Evolutionary conservation across 2,329 filamentous ascomycete genomes (phyloP).

Genomic region (Cordyceps pruinosa): DNA sequence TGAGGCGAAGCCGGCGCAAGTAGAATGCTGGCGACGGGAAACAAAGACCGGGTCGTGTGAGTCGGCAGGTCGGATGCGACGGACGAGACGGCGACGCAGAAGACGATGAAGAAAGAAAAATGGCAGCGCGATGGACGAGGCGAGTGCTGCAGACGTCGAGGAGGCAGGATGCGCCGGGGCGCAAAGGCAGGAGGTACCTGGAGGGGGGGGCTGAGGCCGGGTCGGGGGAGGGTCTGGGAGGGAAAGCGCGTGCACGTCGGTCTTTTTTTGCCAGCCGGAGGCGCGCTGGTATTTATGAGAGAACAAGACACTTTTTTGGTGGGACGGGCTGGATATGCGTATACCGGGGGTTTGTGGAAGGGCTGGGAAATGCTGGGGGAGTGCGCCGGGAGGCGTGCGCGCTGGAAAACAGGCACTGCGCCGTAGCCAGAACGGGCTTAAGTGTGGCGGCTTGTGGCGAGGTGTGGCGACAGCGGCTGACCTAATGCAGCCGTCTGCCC

Average conservation of each 20-base stretch:
- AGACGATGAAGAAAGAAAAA: neutral
- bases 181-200: constrained; percentile 3
- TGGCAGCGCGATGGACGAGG: neutral
- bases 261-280: constrained; percentile 36
- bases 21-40: neutral
- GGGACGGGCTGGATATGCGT: constrained; percentile 29
- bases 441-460: neutral
- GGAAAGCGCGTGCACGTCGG: constrained; percentile 42
- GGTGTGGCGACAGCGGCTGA: constrained; percentile 4
- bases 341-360: constrained; percentile 30
- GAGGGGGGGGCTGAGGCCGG: constrained; percentile 9
- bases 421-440: constrained; percentile 16
- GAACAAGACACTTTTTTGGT: constrained; percentile 30
- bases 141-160: neutral
- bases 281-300: constrained; percentile 42
- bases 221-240: constrained; percentile 30
- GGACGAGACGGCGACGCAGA: constrained; percentile 10
- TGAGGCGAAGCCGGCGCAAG: neutral
- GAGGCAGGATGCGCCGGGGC: constrained; percentile 7
- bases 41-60: constrained; percentile 5
- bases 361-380: constrained; percentile 17
- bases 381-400: neutral
- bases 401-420: constrained; percentile 29
- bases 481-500: neutral
- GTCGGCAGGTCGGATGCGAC: neutral